phyloP scores from a whole-genome alignment of 176 grass and related monocot genomes.

The Zoysia japonica region DNA sequence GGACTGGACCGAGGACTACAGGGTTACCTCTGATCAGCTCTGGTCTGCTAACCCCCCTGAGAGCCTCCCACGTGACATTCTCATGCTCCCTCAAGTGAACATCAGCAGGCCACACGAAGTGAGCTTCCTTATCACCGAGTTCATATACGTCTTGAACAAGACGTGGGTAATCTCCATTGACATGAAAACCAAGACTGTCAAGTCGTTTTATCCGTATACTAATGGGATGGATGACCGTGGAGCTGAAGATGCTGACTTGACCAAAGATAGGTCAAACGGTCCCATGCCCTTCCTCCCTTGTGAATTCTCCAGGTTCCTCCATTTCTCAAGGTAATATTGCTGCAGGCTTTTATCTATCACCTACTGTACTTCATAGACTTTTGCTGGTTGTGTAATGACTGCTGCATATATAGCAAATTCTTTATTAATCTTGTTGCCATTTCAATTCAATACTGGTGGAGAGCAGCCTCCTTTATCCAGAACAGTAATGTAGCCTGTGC shows the following conservation, averaged over 20 bases:
- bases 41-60: neutral
- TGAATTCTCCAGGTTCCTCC: neutral
- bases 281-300: neutral
- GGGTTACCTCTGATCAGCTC: neutral
- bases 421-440: too few species aligned
- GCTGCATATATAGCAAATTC: too few species aligned
- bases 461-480: too few species aligned
- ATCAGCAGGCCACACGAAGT: neutral
- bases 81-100: slow-evolving; percentile 17
- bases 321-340: neutral
- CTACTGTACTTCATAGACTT: neutral
- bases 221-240: neutral
- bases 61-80: neutral
- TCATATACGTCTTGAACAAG: neutral
- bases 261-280: neutral
- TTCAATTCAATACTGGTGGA: too few species aligned
- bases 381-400: neutral
- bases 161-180: slow-evolving; percentile 19
- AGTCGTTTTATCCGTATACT: neutral
- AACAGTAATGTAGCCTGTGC: too few species aligned
- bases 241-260: slow-evolving; percentile 2
- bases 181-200: neutral
- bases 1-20: neutral
- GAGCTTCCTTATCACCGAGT: slow-evolving; percentile 1
- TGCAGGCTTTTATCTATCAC: neutral